Evolutionary conservation across 116 monocot genomes (phyloP).

Genomic region (Phalaenopsis hybrid): DNA sequence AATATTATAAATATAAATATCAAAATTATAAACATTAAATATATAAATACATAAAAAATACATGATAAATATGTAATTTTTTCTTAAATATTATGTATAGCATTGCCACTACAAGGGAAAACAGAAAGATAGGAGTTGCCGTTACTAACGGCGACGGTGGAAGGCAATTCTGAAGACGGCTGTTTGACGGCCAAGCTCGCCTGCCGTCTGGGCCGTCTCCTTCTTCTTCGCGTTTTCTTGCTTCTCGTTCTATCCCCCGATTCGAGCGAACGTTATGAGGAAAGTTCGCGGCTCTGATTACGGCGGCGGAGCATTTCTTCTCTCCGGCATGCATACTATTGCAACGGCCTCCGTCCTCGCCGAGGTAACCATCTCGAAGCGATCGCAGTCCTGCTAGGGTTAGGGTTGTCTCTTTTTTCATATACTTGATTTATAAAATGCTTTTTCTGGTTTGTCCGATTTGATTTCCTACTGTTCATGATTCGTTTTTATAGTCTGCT

Average conservation of each 20-base stretch:
- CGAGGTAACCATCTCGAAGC: constrained; percentile 2
- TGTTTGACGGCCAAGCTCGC: background rate
- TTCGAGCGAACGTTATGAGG: background rate
- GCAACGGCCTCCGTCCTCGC: background rate
- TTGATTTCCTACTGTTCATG: no score
- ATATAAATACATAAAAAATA: no score
- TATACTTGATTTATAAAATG: no score
- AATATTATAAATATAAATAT: no score
- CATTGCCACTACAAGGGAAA: no score
- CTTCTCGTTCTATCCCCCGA: background rate
- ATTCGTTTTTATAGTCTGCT: constrained; percentile 4
- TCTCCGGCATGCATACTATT: background rate
- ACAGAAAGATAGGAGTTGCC: no score
- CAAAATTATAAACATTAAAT: no score
- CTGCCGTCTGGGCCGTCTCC: background rate
- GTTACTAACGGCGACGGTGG: constrained; percentile 6
- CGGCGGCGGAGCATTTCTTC: background rate
- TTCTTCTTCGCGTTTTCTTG: background rate
- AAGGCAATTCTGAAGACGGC: background rate
- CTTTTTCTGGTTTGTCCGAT: no score
- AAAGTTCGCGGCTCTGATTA: background rate
- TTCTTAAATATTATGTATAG: no score
- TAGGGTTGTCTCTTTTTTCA: background rate
- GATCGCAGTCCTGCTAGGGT: background rate
- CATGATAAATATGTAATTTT: no score